A percentile compares a stretch with the other conserved stretches of the same genome.
Conservation (phyloP, 2,329 filamentous ascomycete species). For the Nothophoma quercina region DNA sequence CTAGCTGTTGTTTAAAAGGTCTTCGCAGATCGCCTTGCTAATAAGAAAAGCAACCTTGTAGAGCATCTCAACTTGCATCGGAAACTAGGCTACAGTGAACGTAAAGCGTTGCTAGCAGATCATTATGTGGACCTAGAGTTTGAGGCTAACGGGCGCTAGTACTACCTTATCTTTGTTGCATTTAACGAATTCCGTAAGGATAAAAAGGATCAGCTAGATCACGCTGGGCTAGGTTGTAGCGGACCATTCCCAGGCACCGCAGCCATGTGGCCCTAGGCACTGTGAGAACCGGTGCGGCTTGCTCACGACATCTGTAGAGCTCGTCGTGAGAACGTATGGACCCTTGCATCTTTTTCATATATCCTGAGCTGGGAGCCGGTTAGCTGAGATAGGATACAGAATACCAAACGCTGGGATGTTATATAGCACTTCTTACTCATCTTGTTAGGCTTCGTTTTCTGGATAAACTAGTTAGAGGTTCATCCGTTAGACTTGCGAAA, state of each 20-base stretch:
- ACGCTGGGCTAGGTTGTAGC: slow-evolving; percentile 4
- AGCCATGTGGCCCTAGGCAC: neutral
- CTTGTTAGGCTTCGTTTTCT: no score
- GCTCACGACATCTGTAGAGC: slow-evolving; percentile 6
- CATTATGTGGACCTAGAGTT: slow-evolving; percentile 3
- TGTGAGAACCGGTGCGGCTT: slow-evolving; percentile 12
- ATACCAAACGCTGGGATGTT: no score
- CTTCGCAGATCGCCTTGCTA: slow-evolving; percentile 6
- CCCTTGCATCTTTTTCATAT: neutral
- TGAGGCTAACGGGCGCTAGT: slow-evolving; percentile 5
- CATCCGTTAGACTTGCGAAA: no score
- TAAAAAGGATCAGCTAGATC: slow-evolving; percentile 3
- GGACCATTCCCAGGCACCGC: slow-evolving; percentile 10
- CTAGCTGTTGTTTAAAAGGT: slow-evolving; percentile 6
- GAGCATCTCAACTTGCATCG: slow-evolving; percentile 2
- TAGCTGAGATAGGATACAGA: neutral
- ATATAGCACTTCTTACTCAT: no score
- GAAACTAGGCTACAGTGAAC: neutral
- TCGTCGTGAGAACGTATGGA: neutral
- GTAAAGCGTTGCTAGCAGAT: slow-evolving; percentile 10
- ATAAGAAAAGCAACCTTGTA: neutral
- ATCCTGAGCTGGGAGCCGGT: slow-evolving; percentile 2
- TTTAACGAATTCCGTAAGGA: neutral
- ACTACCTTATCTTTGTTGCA: slow-evolving; percentile 9
- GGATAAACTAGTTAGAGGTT: no score